Evolutionary conservation across 2,329 filamentous ascomycete genomes (phyloP).

Genomic region (Coniochaeta pulveracea): DNA sequence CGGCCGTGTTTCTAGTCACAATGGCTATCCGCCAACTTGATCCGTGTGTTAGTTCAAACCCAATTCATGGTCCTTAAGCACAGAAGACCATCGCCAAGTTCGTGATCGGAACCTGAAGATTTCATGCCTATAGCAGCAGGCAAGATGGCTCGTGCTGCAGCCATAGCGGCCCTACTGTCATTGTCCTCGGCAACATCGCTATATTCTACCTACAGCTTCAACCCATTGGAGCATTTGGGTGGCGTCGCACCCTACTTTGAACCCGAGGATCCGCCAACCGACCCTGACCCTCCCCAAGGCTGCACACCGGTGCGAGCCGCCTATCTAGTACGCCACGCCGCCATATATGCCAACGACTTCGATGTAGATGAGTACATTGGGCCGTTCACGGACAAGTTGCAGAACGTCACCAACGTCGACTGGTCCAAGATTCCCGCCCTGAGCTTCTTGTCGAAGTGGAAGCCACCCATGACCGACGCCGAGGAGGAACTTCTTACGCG

Average conservation of each 20-base stretch:
- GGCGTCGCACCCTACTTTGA: constrained; percentile 49
- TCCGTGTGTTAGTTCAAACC: no score
- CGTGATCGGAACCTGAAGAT: no score
- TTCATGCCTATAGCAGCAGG: no score
- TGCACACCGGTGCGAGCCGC: constrained; percentile 39
- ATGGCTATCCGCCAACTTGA: no score
- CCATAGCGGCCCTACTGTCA: background rate
- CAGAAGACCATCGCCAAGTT: no score
- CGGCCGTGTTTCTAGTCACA: no score
- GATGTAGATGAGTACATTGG: constrained; percentile 47
- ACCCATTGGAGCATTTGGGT: constrained; percentile 40
- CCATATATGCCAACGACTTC: constrained; percentile 48
- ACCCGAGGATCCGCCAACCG: constrained; percentile 33
- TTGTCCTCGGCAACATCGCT: constrained; percentile 12
- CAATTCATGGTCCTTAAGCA: no score
- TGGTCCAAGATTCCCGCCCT: constrained; percentile 45
- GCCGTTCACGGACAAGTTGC: constrained; percentile 44
- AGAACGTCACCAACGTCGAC: constrained; percentile 41
- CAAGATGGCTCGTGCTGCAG: background rate
- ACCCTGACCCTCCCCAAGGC: constrained; percentile 32
- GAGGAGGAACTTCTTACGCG: constrained; percentile 49
- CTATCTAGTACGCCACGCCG: constrained; percentile 47
- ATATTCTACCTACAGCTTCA: constrained; percentile 37
- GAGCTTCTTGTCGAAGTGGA: constrained; percentile 45
- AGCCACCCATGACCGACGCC: constrained; percentile 41